A percentile compares a stretch with the other conserved stretches of the same genome.
Evolutionary conservation across 1,139 yeast species (phyloP).

Genomic region (Fermentozyma sake): DNA sequence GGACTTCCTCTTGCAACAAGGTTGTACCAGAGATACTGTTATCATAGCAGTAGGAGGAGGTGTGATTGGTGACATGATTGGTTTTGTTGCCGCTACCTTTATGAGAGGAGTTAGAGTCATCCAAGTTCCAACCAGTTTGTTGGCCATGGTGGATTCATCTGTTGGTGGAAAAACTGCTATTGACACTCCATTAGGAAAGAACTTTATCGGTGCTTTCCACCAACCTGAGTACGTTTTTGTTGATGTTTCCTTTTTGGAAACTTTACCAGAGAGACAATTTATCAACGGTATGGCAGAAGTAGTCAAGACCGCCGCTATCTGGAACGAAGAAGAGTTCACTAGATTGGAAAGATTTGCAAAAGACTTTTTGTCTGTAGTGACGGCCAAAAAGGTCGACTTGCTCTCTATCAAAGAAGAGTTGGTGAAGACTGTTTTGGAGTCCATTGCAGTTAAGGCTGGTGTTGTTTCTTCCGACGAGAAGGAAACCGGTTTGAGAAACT

Average conservation of each 20-base stretch:
- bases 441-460: constrained; percentile 85
- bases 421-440: constrained; percentile 75
- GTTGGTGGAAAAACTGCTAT: constrained; percentile 99
- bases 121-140: constrained; percentile 89
- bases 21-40: constrained; percentile 95
- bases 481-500: constrained; percentile 89
- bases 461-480: constrained; percentile 95
- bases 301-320: constrained; percentile 95
- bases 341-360: constrained; percentile 77
- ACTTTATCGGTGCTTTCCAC: constrained; percentile 96
- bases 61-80: constrained; percentile 98
- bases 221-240: constrained; percentile 89
- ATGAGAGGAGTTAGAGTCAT: constrained; percentile 97
- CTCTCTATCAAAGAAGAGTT: constrained; percentile 67
- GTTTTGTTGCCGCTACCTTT: constrained; percentile 96
- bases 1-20: constrained; percentile 77
- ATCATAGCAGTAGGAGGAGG: constrained; percentile 98
- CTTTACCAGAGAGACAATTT: constrained; percentile 89
- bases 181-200: constrained; percentile 96
- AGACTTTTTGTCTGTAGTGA: constrained; percentile 58
- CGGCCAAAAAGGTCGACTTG: constrained; percentile 47
- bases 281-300: constrained; percentile 99
- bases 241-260: constrained; percentile 81
- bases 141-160: constrained; percentile 97
- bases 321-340: constrained; percentile 86